A percentile compares a stretch with the other conserved stretches of the same genome.
phyloP scores from a whole-genome alignment of 2,329 filamentous ascomycete species.

The Cercospora sp. region DNA sequence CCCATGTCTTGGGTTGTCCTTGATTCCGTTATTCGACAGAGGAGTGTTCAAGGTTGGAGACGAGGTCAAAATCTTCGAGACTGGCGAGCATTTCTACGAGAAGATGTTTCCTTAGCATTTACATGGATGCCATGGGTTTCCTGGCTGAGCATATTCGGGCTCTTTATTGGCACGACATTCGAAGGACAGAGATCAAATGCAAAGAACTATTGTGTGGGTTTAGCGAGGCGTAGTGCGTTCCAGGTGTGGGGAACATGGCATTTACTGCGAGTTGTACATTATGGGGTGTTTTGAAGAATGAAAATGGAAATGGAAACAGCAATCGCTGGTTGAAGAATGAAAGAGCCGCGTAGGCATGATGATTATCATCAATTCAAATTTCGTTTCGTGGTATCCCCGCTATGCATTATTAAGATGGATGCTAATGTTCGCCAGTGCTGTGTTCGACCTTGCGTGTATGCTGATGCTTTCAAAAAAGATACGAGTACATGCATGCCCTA shows the following conservation, averaged over 20 bases:
- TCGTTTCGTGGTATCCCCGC: neutral
- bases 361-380: neutral
- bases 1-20: conserved; percentile 38
- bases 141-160: neutral
- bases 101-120: conserved; percentile 31
- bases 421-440: neutral
- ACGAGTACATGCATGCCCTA: neutral
- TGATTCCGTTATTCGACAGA: conserved; percentile 36
- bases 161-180: neutral
- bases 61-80: conserved; percentile 35
- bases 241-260: neutral
- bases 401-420: neutral
- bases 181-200: neutral
- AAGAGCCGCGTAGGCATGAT: neutral
- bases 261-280: neutral
- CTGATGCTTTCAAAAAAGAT: neutral
- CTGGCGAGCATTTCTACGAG: conserved; percentile 35
- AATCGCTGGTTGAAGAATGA: neutral
- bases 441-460: neutral
- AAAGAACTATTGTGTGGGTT: neutral
- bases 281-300: neutral
- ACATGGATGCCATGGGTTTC: neutral
- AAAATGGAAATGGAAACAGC: neutral
- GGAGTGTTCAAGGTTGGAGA: conserved; percentile 36
- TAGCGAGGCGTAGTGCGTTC: neutral